These are phyloP conservation scores for Blumeria hordei DNA, from an alignment of 2,329 filamentous ascomycete genomes.

Conservation along the genomic window DNA sequence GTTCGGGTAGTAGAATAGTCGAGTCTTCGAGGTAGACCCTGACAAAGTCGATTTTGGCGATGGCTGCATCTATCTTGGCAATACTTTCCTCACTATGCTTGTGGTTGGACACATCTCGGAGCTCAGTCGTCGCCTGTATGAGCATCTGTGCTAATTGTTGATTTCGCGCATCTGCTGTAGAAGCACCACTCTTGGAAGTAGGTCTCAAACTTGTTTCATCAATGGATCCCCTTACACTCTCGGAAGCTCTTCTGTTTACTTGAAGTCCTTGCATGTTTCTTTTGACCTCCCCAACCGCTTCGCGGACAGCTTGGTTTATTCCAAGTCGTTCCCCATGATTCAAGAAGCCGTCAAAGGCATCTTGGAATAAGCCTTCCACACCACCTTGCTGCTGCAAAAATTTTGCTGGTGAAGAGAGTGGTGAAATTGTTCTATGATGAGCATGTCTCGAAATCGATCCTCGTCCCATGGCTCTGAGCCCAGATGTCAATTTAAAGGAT, in stretches of 20 bases:
- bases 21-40: slow-evolving; percentile 36
- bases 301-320: slow-evolving; percentile 59
- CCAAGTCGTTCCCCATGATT: slow-evolving; percentile 53
- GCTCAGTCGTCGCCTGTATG: slow-evolving; percentile 35
- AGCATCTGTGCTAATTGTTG: slow-evolving; percentile 42
- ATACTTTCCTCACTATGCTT: slow-evolving; percentile 19
- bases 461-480: slow-evolving; percentile 11
- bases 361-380: slow-evolving; percentile 49
- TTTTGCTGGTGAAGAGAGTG: slow-evolving; percentile 13
- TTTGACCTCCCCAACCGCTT: slow-evolving; percentile 55
- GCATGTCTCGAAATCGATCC: slow-evolving; percentile 8
- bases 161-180: slow-evolving; percentile 38
- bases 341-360: slow-evolving; percentile 50
- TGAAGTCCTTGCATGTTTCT: slow-evolving; percentile 50
- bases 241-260: slow-evolving; percentile 19
- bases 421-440: slow-evolving; percentile 10
- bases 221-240: slow-evolving; percentile 12
- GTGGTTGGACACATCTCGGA: slow-evolving; percentile 30
- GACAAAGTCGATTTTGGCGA: slow-evolving; percentile 40
- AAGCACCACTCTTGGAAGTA: slow-evolving; percentile 18
- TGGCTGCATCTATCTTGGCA: slow-evolving; percentile 31
- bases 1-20: slow-evolving; percentile 23
- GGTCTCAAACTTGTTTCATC: slow-evolving; percentile 11
- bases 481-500: slow-evolving; percentile 17
- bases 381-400: slow-evolving; percentile 26